Evolutionary conservation across 2,329 filamentous ascomycete genomes (phyloP).

Genomic region (Rhynchosporium secalis): DNA sequence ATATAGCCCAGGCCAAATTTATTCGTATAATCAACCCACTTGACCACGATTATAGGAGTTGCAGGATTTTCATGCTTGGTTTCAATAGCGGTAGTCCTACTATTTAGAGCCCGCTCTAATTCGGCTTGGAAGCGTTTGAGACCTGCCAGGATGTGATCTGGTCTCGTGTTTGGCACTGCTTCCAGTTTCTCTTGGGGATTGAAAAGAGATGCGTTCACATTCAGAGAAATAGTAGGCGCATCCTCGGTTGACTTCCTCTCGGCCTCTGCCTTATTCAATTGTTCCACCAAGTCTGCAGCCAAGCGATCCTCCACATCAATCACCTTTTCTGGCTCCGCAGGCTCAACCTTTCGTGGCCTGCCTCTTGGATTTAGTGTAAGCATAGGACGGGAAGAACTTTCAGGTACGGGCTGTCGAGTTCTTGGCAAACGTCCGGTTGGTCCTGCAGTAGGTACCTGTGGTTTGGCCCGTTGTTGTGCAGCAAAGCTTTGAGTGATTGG

Average conservation of each 20-base stretch:
- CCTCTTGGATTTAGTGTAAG: conserved; percentile 21
- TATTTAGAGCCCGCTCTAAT: conserved; percentile 62
- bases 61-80: conserved; percentile 52
- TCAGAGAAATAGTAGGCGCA: conserved; percentile 45
- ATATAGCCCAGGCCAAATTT: conserved; percentile 85
- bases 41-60: conserved; percentile 65
- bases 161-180: conserved; percentile 53
- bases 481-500: conserved; percentile 63
- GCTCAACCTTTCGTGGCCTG: conserved; percentile 22
- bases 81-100: conserved; percentile 62
- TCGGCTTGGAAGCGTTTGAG: conserved; percentile 59
- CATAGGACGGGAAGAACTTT: conserved; percentile 26
- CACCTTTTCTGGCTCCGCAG: conserved; percentile 26
- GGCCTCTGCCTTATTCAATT: conserved; percentile 30
- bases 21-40: conserved; percentile 89
- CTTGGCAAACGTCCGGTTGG: conserved; percentile 26
- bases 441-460: conserved; percentile 43
- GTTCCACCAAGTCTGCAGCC: conserved; percentile 36
- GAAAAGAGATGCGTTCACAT: conserved; percentile 47
- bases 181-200: conserved; percentile 53
- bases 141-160: conserved; percentile 57
- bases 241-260: conserved; percentile 30
- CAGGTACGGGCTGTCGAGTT: conserved; percentile 24
- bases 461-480: conserved; percentile 62
- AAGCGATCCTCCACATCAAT: conserved; percentile 38